Evolutionary conservation across 768 basidiomycete genomes (phyloP).

Genomic region (Serendipita sp.): DNA sequence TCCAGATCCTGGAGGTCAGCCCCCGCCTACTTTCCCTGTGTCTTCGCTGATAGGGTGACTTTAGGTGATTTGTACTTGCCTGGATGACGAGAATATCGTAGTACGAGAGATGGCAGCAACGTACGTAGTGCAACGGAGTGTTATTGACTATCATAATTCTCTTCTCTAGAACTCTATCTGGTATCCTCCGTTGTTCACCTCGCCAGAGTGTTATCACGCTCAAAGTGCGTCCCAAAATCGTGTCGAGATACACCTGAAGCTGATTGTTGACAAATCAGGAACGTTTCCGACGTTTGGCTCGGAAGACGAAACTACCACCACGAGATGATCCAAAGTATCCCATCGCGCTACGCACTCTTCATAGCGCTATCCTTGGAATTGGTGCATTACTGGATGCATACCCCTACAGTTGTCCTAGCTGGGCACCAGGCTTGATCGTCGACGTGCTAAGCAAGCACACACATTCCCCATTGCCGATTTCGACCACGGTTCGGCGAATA

Average conservation of each 20-base stretch:
- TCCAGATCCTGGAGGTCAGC: conserved; percentile 63
- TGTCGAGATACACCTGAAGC: not conserved
- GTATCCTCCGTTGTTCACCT: conserved; percentile 26
- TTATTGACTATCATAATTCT: conserved; percentile 9
- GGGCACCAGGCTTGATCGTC: conserved; percentile 77
- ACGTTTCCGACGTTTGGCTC: conserved; percentile 62
- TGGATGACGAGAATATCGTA: conserved; percentile 31
- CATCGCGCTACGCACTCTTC: conserved; percentile 55
- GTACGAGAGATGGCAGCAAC: conserved; percentile 21
- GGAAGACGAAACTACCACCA: conserved; percentile 46
- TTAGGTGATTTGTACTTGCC: conserved; percentile 62
- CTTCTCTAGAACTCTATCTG: conserved; percentile 19
- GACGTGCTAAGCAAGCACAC: conserved; percentile 66
- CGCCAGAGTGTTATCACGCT: conserved; percentile 25
- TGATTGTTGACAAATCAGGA: conserved; percentile 27
- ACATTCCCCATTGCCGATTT: conserved; percentile 79
- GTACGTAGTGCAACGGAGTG: conserved; percentile 10
- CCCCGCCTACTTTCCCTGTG: not conserved
- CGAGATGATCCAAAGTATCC: conserved; percentile 51
- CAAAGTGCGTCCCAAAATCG: conserved; percentile 15
- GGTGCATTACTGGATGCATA: conserved; percentile 87
- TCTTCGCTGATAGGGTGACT: not conserved
- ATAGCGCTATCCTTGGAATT: conserved; percentile 87
- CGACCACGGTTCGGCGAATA: conserved; percentile 65
- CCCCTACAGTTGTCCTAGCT: conserved; percentile 88